Evolutionary conservation across 2,329 filamentous ascomycete species (phyloP), one percentile per base, ranked within the genome.

Genomic region (Fusarium agapanthi): DNA sequence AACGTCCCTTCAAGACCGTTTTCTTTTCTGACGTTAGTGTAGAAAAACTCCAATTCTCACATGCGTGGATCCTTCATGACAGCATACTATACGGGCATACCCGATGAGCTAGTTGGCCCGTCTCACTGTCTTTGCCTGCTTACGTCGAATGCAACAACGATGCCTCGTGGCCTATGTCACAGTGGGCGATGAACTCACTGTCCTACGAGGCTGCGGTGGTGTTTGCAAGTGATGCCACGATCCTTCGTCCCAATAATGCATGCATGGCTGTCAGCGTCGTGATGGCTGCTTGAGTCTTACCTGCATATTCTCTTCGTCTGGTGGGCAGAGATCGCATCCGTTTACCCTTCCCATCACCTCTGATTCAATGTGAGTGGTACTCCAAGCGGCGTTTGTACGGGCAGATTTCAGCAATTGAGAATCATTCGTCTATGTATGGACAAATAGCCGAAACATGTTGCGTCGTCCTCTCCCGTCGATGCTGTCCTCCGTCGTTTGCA

Each of bases 361-460:
- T 57, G 43, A 45, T 58, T 40, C 18, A 44, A 30, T 61, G 34
- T 55, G 54, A 30, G 68, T 72, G 43, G 35, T 38, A 69, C 55
- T 47, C 22, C 53, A 61, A 53, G 69, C 58, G 50, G 60, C 50
- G 35, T 63, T 51, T 68, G 53, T 61, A 45, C 54, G 32, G 53
- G 48, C 48, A 72, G 51, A 45, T 54, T 57, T 53, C 59, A 54
- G 37, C 44, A 54, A 35, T 60, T 73, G 57, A 69, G 63, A 62
- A 57, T 60, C 43, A 34, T 65, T 63, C 68, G 50, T 50, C 73
- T 73, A 54, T 61, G 70, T 73, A 59, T 54, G 71, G 75, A 47
- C 67, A 73, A 71, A 71, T 62, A 67, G 68, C 75, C 75, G 75
- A 76, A 63, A 65, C 64, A 67, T 74, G 53, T 56, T 51, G 54